These are phyloP conservation scores for Gastrodia elata DNA, from an alignment of 106 monocot species.

Conservation along the genomic window DNA sequence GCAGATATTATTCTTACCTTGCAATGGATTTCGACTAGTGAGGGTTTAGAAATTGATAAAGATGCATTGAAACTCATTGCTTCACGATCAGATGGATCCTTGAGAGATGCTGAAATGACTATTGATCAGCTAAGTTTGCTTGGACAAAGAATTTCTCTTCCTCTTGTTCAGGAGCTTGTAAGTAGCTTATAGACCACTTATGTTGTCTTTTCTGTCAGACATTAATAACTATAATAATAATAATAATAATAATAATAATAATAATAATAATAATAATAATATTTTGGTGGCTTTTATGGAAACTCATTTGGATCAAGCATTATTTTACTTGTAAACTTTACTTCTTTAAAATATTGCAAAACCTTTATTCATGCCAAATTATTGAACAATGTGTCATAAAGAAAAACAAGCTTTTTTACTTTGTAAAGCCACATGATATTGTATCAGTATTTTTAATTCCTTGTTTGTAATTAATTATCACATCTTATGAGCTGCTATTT, in stretches of 20 bases:
- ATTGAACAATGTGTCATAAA: not conserved
- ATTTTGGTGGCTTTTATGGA: not conserved
- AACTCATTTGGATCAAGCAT: not conserved
- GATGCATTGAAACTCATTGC: conserved; percentile 82
- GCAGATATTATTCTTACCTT: conserved; percentile 55
- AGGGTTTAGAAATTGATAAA: conserved; percentile 66
- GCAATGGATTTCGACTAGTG: conserved; percentile 61
- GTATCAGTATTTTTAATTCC: too few species aligned
- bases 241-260: too few species aligned
- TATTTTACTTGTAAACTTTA: not conserved
- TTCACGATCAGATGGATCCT: conserved; percentile 81
- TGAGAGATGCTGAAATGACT: conserved; percentile 95
- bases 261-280: too few species aligned
- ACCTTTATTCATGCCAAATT: not conserved
- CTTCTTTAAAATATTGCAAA: not conserved
- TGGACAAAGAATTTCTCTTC: conserved; percentile 73
- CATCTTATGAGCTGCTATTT: too few species aligned
- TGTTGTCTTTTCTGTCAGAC: not conserved
- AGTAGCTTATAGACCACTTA: conserved; percentile 21
- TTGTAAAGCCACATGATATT: too few species aligned
- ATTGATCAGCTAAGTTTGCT: conserved; percentile 93
- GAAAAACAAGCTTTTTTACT: not conserved
- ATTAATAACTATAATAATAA: not conserved
- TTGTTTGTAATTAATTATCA: too few species aligned
- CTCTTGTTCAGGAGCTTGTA: conserved; percentile 90